Evolutionary conservation across 169 alveolate species (phyloP).

Genomic region (Perkinsus chesapeaki): DNA sequence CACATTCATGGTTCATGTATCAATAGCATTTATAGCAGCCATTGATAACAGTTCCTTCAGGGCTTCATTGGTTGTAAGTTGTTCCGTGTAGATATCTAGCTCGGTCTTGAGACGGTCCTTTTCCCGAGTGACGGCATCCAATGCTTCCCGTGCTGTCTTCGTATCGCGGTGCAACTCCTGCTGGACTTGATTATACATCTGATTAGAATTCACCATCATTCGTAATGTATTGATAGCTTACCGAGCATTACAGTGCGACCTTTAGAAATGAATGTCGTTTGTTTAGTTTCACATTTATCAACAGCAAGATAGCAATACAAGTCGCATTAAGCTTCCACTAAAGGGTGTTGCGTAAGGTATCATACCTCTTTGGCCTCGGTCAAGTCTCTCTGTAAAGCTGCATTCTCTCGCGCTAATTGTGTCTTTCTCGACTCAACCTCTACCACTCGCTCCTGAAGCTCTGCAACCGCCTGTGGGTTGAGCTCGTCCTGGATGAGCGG

Average conservation of each 20-base stretch:
- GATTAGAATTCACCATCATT: too few relatives aligned
- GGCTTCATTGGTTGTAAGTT: neutral
- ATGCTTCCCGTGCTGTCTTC: neutral
- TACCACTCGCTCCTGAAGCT: neutral
- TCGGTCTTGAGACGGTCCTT: neutral
- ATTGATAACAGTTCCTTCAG: neutral
- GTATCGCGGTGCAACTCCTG: neutral
- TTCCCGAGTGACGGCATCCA: neutral
- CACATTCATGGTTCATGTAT: too few relatives aligned
- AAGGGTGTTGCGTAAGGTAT: too few relatives aligned
- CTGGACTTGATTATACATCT: neutral
- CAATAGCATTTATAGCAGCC: neutral
- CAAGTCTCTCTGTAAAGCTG: neutral
- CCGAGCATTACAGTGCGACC: too few relatives aligned
- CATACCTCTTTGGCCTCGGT: neutral
- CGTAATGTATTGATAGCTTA: too few relatives aligned
- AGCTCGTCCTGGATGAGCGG: neutral
- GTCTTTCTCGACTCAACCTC: neutral
- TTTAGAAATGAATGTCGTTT: too few relatives aligned
- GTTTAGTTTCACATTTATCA: too few relatives aligned
- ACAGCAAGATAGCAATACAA: too few relatives aligned
- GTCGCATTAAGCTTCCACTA: too few relatives aligned
- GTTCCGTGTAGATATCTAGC: neutral
- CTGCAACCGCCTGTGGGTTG: neutral
- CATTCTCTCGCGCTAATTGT: neutral